These are phyloP conservation scores for Clathrus columnatus DNA, from an alignment of 768 basidiomycete species.

Conservation along the genomic window DNA sequence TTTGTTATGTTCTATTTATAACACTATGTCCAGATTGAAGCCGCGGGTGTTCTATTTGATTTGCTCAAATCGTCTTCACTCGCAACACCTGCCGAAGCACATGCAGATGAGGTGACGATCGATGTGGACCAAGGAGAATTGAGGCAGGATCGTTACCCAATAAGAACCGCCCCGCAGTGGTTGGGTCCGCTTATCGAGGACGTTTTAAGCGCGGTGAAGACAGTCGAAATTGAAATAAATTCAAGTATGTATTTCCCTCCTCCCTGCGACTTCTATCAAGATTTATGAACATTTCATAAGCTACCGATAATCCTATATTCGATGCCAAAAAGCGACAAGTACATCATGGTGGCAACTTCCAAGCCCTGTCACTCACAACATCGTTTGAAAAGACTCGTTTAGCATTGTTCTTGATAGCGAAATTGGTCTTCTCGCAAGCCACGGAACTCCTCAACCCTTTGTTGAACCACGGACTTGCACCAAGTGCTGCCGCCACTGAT, in stretches of 20 bases:
- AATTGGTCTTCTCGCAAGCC: constrained; percentile 56
- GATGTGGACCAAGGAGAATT: constrained; percentile 64
- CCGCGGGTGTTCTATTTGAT: constrained; percentile 57
- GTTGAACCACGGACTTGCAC: constrained; percentile 79
- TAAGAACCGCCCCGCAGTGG: constrained; percentile 75
- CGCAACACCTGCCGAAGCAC: constrained; percentile 23
- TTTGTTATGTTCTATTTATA: neutral
- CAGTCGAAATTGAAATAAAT: constrained; percentile 70
- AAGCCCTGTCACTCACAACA: constrained; percentile 78
- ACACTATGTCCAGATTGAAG: constrained; percentile 43
- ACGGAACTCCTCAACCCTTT: constrained; percentile 72
- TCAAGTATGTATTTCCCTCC: constrained; percentile 45
- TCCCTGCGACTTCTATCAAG: neutral
- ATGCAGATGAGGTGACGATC: constrained; percentile 67
- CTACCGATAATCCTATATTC: constrained; percentile 83
- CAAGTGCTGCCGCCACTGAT: constrained; percentile 69
- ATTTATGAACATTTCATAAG: constrained; percentile 24
- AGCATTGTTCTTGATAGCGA: constrained; percentile 59
- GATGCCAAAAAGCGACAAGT: constrained; percentile 56
- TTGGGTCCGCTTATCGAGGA: constrained; percentile 82
- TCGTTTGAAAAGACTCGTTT: constrained; percentile 84
- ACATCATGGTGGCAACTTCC: constrained; percentile 86
- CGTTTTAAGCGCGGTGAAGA: constrained; percentile 52
- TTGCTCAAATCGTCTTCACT: constrained; percentile 62
- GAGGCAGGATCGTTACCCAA: constrained; percentile 71